phyloP scores from a whole-genome alignment of 2,329 filamentous ascomycete genomes.

The Ophiocordyceps camponoti-floridani region DNA sequence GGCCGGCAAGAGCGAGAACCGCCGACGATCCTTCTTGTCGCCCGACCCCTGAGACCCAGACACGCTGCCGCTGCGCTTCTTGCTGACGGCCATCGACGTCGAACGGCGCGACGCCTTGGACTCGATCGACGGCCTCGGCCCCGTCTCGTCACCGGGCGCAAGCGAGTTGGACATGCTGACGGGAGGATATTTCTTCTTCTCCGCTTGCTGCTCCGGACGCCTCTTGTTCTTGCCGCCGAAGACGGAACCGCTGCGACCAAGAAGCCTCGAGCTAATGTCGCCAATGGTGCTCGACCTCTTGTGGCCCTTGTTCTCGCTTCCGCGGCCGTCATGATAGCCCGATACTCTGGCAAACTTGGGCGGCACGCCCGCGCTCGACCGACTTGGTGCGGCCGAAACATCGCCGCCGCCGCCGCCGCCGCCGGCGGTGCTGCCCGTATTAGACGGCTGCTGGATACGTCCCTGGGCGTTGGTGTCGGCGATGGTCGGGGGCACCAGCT shows the following conservation, averaged over 20 bases:
- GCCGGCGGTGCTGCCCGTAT: conserved; percentile 8
- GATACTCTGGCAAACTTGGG: conserved; percentile 40
- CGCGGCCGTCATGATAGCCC: conserved; percentile 35
- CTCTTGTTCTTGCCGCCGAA: conserved; percentile 47
- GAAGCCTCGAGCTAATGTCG: conserved; percentile 66
- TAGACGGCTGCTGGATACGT: conserved; percentile 61
- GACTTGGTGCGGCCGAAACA: conserved; percentile 44
- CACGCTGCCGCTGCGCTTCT: conserved; percentile 54
- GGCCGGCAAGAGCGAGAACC: conserved; percentile 53
- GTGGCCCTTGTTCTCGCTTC: conserved; percentile 34
- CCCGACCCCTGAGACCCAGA: conserved; percentile 34
- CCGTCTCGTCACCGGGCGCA: conserved; percentile 34
- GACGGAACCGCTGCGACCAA: conserved; percentile 67
- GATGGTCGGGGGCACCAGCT: conserved; percentile 72
- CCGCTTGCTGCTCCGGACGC: conserved; percentile 9
- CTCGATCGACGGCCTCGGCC: conserved; percentile 46
- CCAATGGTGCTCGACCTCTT: conserved; percentile 60
- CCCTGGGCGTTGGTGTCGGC: conserved; percentile 81
- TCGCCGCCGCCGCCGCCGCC: conserved; percentile 20
- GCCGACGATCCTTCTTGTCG: conserved; percentile 40
- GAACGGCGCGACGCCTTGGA: conserved; percentile 49
- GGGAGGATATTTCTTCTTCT: conserved; percentile 48
- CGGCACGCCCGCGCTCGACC: conserved; percentile 41
- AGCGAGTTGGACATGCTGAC: conserved; percentile 73
- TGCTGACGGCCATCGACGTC: conserved; percentile 49